These are phyloP conservation scores for Cyberlindnera misumaiensis DNA, from an alignment of 805 yeast genomes.

Conservation along the genomic window DNA sequence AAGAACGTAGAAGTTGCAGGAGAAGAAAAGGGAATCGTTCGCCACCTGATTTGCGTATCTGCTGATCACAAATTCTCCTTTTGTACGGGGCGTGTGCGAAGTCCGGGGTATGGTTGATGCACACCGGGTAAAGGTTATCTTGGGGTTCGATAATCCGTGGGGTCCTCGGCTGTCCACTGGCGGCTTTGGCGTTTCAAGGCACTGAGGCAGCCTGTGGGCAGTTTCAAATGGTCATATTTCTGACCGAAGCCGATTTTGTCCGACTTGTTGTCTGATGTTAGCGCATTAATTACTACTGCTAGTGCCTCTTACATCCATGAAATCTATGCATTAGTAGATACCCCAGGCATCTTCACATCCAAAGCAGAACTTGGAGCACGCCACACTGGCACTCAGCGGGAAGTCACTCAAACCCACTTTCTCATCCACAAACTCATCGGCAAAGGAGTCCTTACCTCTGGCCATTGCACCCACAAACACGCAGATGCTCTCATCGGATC, in stretches of 20 bases:
- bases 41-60: no score
- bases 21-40: background rate
- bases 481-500: slow-evolving; percentile 88
- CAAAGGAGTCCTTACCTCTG: slow-evolving; percentile 93
- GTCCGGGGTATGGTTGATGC: slow-evolving; percentile 5
- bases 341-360: slow-evolving; percentile 99
- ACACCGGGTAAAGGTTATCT: background rate
- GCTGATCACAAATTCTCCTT: background rate
- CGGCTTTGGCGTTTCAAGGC: no score
- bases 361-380: slow-evolving; percentile 96
- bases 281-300: background rate
- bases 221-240: no score
- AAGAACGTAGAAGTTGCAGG: background rate
- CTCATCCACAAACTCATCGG: slow-evolving; percentile 95
- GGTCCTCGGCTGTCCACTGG: no score
- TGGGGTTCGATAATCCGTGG: background rate
- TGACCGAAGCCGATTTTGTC: no score
- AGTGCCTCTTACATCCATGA: background rate
- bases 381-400: slow-evolving; percentile 95
- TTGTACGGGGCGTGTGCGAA: slow-evolving; percentile 1
- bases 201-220: no score
- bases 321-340: slow-evolving; percentile 32
- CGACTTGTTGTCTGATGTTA: no score
- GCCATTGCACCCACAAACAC: slow-evolving; percentile 99
- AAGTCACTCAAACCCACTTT: slow-evolving; percentile 93